Conservation (phyloP, 2,329 filamentous ascomycete species). For the Colletotrichum sojae region DNA sequence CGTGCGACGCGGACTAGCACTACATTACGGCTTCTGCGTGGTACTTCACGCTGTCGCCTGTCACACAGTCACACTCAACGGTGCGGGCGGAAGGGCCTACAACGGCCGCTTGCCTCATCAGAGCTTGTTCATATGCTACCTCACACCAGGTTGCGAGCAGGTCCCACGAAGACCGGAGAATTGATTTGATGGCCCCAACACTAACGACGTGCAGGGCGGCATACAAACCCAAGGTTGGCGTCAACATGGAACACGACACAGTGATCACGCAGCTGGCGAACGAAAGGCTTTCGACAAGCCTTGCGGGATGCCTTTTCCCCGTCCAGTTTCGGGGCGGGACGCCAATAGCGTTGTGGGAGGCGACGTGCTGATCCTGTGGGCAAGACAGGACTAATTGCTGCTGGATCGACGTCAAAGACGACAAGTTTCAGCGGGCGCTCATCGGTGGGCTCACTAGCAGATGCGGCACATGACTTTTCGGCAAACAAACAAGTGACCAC, state of each 20-base stretch:
- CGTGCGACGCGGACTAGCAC: constrained; percentile 10
- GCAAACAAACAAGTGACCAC: neutral
- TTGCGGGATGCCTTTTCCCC: neutral
- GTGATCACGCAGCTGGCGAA: neutral
- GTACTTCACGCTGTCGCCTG: constrained; percentile 4
- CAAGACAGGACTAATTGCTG: neutral
- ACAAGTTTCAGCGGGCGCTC: neutral
- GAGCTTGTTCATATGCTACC: neutral
- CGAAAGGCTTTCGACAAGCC: neutral
- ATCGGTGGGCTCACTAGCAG: constrained; percentile 3
- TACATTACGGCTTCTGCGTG: neutral
- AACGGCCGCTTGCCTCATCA: constrained; percentile 35
- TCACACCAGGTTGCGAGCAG: neutral
- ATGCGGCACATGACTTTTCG: neutral
- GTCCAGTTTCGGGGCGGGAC: neutral
- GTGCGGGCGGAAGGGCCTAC: neutral
- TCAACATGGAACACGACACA: neutral
- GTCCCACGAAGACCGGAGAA: neutral
- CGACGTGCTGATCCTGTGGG: neutral
- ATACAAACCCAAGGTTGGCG: neutral
- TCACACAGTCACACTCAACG: constrained; percentile 22
- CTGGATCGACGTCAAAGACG: neutral
- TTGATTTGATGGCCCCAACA: constrained; percentile 4
- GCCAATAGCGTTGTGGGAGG: neutral
- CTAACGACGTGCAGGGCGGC: neutral